A percentile compares a stretch with the other conserved stretches of the same genome.
Conservation (phyloP, 139 green algal genomes). For the Auxenochlorella protothecoides region DNA sequence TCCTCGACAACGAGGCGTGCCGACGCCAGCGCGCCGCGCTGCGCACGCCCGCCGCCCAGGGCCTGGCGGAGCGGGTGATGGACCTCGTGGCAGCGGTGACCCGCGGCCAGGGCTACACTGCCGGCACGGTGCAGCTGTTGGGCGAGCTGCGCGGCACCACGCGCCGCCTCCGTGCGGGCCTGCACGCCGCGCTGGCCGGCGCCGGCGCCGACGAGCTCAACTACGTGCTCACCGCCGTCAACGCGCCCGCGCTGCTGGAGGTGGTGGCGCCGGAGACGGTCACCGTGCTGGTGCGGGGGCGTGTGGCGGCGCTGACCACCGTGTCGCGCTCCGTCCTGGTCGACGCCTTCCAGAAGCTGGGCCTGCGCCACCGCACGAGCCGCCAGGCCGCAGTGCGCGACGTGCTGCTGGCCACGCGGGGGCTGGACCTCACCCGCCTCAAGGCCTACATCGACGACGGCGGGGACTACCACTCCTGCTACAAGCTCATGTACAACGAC, state of each 20-base stretch:
- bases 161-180: slow-evolving; percentile 8
- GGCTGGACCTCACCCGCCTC: slow-evolving; percentile 40
- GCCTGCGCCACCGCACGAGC: slow-evolving; percentile 31
- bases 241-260: slow-evolving; percentile 35
- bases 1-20: slow-evolving; percentile 22
- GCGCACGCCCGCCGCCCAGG: slow-evolving; percentile 34
- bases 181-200: slow-evolving; percentile 20
- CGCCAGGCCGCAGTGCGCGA: slow-evolving; percentile 27
- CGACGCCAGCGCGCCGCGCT: slow-evolving; percentile 3
- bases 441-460: slow-evolving; percentile 45
- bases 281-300: slow-evolving; percentile 19
- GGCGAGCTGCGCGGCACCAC: slow-evolving; percentile 16
- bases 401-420: slow-evolving; percentile 33
- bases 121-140: slow-evolving; percentile 27
- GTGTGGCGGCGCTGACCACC: slow-evolving; percentile 24
- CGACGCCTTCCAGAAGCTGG: slow-evolving; percentile 47
- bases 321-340: slow-evolving; percentile 34
- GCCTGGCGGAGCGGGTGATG: slow-evolving; percentile 29
- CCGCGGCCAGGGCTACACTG: slow-evolving; percentile 27
- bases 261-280: slow-evolving; percentile 12
- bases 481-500: slow-evolving; percentile 50
- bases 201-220: slow-evolving; percentile 34
- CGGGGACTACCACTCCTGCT: slow-evolving; percentile 46
- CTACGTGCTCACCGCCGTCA: slow-evolving; percentile 37
- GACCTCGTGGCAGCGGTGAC: slow-evolving; percentile 29